Conservation (phyloP, 768 basidiomycete genomes). For the Trametes cingulata region DNA sequence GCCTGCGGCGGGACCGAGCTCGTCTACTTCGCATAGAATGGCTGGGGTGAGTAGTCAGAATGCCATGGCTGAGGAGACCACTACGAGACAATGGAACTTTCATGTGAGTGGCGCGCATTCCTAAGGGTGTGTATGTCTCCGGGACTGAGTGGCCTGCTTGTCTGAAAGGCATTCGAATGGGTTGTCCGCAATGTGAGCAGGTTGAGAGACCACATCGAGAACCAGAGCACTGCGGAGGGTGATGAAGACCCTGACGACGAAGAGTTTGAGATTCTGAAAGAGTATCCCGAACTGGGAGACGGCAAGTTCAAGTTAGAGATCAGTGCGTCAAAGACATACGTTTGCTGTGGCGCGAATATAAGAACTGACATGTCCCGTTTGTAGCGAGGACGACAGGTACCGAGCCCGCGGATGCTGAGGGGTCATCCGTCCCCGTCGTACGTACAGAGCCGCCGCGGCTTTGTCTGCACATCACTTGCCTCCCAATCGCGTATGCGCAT, state of each 20-base stretch:
- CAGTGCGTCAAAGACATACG: conserved; percentile 38
- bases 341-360: background rate
- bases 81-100: conserved; percentile 66
- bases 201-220: conserved; percentile 59
- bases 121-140: background rate
- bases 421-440: conserved; percentile 9
- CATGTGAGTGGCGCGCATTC: conserved; percentile 41
- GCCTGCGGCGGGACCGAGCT: conserved; percentile 16
- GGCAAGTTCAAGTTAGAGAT: conserved; percentile 74
- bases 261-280: conserved; percentile 62
- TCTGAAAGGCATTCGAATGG: conserved; percentile 73
- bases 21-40: conserved; percentile 12
- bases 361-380: background rate
- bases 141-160: background rate
- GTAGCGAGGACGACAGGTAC: conserved; percentile 17
- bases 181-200: conserved; percentile 56
- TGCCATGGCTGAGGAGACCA: conserved; percentile 40
- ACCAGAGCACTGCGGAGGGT: conserved; percentile 3
- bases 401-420: conserved; percentile 9
- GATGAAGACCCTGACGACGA: conserved; percentile 32
- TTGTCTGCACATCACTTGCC: conserved; percentile 65
- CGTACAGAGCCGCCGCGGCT: conserved; percentile 43
- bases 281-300: conserved; percentile 67
- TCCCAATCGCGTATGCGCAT: conserved; percentile 62
- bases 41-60: conserved; percentile 16